A percentile compares a stretch with the other conserved stretches of the same genome.
Conservation (phyloP, 108 stramenopile species). For the Cyclotella sp. region DNA sequence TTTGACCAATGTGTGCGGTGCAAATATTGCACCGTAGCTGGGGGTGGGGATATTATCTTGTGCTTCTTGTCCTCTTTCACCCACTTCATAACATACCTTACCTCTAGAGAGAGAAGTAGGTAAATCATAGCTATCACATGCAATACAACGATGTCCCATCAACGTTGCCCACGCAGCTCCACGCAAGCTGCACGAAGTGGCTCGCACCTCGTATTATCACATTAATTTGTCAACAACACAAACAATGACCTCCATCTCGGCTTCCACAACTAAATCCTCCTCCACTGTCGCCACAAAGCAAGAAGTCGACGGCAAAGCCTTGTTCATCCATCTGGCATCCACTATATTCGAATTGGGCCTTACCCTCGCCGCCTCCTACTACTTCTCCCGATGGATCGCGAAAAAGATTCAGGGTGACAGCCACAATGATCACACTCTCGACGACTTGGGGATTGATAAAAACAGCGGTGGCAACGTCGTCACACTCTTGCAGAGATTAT, state of each 20-base stretch:
- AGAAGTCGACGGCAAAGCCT: conserved; percentile 33
- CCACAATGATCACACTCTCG: conserved; percentile 9
- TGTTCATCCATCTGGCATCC: conserved; percentile 18
- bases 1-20: too few species aligned
- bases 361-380: conserved; percentile 46
- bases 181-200: too few species aligned
- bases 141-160: too few species aligned
- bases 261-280: not conserved
- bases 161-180: too few species aligned
- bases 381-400: conserved; percentile 40
- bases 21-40: too few species aligned
- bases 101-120: too few species aligned
- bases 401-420: conserved; percentile 16
- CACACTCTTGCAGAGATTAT: conserved; percentile 11
- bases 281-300: not conserved
- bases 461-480: conserved; percentile 21
- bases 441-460: conserved; percentile 22
- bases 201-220: too few species aligned
- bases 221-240: too few species aligned
- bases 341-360: conserved; percentile 42
- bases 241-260: not conserved
- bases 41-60: too few species aligned
- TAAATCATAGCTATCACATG: too few species aligned
- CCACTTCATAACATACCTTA: too few species aligned
- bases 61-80: too few species aligned